Evolutionary conservation across 2,329 filamentous ascomycete genomes (phyloP).

Genomic region (Trichophyton benhamiae): DNA sequence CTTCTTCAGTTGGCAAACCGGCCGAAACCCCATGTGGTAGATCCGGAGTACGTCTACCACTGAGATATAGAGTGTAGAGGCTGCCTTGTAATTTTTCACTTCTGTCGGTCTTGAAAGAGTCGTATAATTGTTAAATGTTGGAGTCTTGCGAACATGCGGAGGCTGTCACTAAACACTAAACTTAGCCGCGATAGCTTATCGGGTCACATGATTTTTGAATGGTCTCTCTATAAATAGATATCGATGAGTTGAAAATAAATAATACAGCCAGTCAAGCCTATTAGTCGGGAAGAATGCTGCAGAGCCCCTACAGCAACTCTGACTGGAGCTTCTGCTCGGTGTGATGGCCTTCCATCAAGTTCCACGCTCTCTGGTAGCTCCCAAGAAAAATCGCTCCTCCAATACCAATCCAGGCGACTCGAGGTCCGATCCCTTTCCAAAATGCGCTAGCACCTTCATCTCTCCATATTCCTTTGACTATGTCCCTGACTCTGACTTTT

Average conservation of each 20-base stretch:
- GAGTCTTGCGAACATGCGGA: neutral
- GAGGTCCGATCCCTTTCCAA: constrained; percentile 52
- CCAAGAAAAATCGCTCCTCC: constrained; percentile 91
- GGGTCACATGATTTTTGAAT: neutral
- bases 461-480: constrained; percentile 52
- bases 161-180: neutral
- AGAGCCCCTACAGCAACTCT: neutral
- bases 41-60: neutral
- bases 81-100: neutral
- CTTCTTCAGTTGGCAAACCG: neutral
- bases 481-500: constrained; percentile 26
- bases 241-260: neutral
- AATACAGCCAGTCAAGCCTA: neutral
- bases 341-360: constrained; percentile 46
- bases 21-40: neutral
- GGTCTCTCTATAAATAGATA: neutral
- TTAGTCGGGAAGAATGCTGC: neutral
- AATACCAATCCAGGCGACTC: constrained; percentile 87
- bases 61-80: neutral
- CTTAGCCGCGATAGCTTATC: neutral
- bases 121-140: neutral
- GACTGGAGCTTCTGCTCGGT: constrained; percentile 12
- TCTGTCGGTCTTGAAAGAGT: neutral
- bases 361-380: constrained; percentile 80
- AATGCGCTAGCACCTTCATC: constrained; percentile 36